Percentiles rank a stretch among this genome's conserved stretches.
phyloP scores from a whole-genome alignment of 257 asterid genomes.

The Solanum etuberosum region DNA sequence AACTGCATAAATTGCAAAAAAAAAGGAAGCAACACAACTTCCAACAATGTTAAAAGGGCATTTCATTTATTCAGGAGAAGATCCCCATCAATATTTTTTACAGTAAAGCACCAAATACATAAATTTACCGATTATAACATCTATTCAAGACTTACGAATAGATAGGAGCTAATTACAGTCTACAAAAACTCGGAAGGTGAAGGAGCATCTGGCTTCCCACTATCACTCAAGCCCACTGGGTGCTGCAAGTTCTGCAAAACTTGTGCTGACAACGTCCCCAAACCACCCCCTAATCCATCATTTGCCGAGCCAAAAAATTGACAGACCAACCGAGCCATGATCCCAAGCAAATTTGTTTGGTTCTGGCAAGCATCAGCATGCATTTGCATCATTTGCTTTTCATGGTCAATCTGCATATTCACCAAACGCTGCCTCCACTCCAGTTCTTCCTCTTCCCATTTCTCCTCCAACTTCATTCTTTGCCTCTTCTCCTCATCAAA shows the following conservation, averaged over 20 bases:
- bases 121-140: not conserved
- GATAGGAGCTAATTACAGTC: slow-evolving; percentile 9
- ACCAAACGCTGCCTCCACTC: slow-evolving; percentile 87
- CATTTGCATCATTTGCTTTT: slow-evolving; percentile 91
- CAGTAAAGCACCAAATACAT: not conserved
- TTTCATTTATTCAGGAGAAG: slow-evolving; percentile 1
- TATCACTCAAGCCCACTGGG: slow-evolving; percentile 51
- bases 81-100: slow-evolving; percentile 10
- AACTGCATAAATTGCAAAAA: not conserved
- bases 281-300: slow-evolving; percentile 54
- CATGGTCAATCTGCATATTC: slow-evolving; percentile 77
- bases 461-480: slow-evolving; percentile 74
- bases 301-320: slow-evolving; percentile 66
- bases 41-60: not conserved
- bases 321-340: slow-evolving; percentile 52
- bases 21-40: not conserved
- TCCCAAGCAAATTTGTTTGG: slow-evolving; percentile 71
- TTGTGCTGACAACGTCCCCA: slow-evolving; percentile 62
- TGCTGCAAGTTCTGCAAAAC: slow-evolving; percentile 77
- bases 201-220: slow-evolving; percentile 55
- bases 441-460: slow-evolving; percentile 73
- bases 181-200: slow-evolving; percentile 76
- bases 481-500: slow-evolving; percentile 55
- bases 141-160: not conserved
- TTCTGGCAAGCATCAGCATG: slow-evolving; percentile 86